Evolutionary conservation across 78 protist genomes (phyloP).

Genomic region (Dictyostelium capitatum): DNA sequence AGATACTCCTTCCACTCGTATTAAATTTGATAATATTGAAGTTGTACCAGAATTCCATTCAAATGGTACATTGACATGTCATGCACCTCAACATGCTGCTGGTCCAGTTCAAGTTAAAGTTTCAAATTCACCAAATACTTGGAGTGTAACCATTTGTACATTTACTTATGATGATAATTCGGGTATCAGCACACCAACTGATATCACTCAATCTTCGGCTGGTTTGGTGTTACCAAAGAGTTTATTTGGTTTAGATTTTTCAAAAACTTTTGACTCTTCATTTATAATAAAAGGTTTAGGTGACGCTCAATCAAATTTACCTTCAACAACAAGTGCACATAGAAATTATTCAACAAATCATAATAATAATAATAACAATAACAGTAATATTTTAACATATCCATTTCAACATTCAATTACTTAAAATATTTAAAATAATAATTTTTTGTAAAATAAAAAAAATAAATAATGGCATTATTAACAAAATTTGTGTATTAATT

Average conservation of each 20-base stretch:
- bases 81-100: slow-evolving; percentile 85
- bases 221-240: slow-evolving; percentile 21
- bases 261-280: slow-evolving; percentile 25
- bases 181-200: background rate
- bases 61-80: slow-evolving; percentile 67
- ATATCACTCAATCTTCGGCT: background rate
- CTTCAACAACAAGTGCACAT: background rate
- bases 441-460: too few relatives aligned
- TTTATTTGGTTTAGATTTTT: slow-evolving; percentile 53
- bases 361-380: background rate
- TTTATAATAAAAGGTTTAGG: slow-evolving; percentile 36
- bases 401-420: background rate
- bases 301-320: background rate
- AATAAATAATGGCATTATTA: too few relatives aligned
- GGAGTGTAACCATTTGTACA: slow-evolving; percentile 47
- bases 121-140: slow-evolving; percentile 53
- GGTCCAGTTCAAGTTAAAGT: slow-evolving; percentile 82
- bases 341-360: background rate
- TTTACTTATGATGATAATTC: slow-evolving; percentile 56
- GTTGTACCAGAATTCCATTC: slow-evolving; percentile 78
- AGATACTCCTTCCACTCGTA: slow-evolving; percentile 82
- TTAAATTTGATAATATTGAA: slow-evolving; percentile 77
- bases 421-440: background rate
- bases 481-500: too few relatives aligned
- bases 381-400: background rate